These are phyloP conservation scores for Apiospora marii DNA, from an alignment of 2,329 filamentous ascomycete genomes.

Conservation along the genomic window DNA sequence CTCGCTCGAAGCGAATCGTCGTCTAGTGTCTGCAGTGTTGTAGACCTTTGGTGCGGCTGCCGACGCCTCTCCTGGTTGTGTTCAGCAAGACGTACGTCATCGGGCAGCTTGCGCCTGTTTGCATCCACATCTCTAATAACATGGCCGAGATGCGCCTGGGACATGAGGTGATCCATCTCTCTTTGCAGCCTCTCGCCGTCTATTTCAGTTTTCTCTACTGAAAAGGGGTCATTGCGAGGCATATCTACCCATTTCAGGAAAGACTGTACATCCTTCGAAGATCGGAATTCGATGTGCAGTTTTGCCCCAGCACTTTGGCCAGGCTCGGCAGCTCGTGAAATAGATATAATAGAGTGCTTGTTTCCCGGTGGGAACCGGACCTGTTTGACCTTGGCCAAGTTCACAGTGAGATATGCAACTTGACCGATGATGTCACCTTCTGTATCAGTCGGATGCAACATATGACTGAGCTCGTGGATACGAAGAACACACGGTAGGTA, in stretches of 20 bases:
- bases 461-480: conserved; percentile 33
- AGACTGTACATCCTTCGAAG: conserved; percentile 27
- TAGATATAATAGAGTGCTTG: conserved; percentile 27
- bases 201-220: not conserved
- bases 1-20: not conserved
- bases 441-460: conserved; percentile 35
- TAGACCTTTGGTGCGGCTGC: not conserved
- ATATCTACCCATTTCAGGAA: conserved; percentile 35
- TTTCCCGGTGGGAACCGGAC: conserved; percentile 8
- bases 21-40: not conserved
- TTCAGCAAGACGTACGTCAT: conserved; percentile 38
- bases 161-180: not conserved
- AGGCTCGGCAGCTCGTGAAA: conserved; percentile 26
- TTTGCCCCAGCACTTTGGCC: conserved; percentile 27
- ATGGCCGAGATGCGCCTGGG: not conserved
- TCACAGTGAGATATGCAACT: conserved; percentile 35
- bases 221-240: conserved; percentile 12
- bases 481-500: conserved; percentile 33
- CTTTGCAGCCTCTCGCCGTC: not conserved
- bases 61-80: conserved; percentile 30
- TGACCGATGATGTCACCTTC: conserved; percentile 29
- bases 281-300: conserved; percentile 38
- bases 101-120: not conserved
- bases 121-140: conserved; percentile 17
- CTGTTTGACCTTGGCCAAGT: conserved; percentile 30